These are phyloP conservation scores for Epichloe typhina DNA, from an alignment of 2,329 filamentous ascomycete genomes.

Conservation along the genomic window DNA sequence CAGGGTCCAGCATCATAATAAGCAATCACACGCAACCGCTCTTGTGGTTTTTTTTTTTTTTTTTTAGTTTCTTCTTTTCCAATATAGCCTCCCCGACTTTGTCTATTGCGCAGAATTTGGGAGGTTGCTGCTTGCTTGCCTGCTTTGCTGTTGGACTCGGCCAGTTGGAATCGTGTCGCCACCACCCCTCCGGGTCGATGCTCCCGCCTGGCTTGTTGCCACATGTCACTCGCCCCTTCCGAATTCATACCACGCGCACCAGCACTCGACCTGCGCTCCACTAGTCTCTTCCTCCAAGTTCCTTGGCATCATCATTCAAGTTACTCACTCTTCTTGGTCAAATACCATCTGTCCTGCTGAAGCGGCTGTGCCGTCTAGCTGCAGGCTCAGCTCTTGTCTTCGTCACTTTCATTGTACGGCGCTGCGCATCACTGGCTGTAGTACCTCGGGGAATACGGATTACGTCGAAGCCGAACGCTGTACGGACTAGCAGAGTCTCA, in stretches of 20 bases:
- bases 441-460: too few species aligned
- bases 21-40: not conserved
- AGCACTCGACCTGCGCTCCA: not conserved
- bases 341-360: not conserved
- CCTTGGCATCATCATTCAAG: not conserved
- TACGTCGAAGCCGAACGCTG: too few species aligned
- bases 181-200: not conserved
- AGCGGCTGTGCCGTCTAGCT: not conserved
- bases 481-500: not conserved
- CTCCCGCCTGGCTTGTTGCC: not conserved
- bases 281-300: not conserved
- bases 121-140: not conserved
- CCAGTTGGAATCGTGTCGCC: conserved; percentile 1
- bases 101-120: not conserved
- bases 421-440: too few species aligned
- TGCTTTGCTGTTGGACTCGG: not conserved
- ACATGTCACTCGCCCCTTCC: not conserved
- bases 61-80: not conserved
- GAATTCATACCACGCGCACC: not conserved
- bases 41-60: not conserved
- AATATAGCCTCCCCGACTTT: not conserved
- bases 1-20: conserved; percentile 4
- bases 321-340: not conserved
- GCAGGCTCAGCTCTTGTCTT: too few species aligned
- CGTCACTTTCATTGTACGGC: too few species aligned